Percentiles rank a stretch among this genome's conserved stretches.
Evolutionary conservation across 768 basidiomycete genomes (phyloP).

Genomic region (Crucibulum laeve): DNA sequence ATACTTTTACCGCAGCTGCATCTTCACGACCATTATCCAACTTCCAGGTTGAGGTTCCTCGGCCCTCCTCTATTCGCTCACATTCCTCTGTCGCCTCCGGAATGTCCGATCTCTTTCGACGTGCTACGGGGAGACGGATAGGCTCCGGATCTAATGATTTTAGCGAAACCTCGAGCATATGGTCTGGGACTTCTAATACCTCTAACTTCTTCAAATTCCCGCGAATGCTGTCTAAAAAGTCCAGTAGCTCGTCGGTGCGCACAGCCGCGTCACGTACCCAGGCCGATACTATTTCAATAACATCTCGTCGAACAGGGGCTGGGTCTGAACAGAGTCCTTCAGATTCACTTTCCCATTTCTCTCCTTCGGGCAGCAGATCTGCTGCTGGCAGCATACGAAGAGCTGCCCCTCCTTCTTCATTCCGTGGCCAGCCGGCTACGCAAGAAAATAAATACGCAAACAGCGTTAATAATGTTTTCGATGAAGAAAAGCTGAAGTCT

Average conservation of each 20-base stretch:
- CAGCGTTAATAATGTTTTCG: conserved; percentile 37
- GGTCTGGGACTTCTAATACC: conserved; percentile 30
- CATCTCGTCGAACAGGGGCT: conserved; percentile 33
- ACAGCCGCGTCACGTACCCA: conserved; percentile 36
- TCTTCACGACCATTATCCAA: conserved; percentile 31
- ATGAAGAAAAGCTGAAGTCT: conserved; percentile 56
- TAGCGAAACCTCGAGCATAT: conserved; percentile 45
- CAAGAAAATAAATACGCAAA: conserved; percentile 33
- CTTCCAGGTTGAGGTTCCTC: conserved; percentile 36
- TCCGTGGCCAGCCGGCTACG: conserved; percentile 32
- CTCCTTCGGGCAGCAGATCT: conserved; percentile 31
- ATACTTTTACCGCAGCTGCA: conserved; percentile 14
- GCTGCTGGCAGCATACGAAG: conserved; percentile 40
- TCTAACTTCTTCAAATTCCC: conserved; percentile 35
- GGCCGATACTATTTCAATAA: conserved; percentile 36
- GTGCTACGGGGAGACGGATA: conserved; percentile 3
- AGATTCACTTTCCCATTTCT: conserved; percentile 20
- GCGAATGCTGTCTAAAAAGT: conserved; percentile 39
- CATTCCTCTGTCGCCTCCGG: conserved; percentile 38
- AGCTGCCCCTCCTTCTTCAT: conserved; percentile 59
- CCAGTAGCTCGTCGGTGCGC: conserved; percentile 43
- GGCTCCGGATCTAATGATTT: conserved; percentile 31
- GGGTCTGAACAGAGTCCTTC: conserved; percentile 20
- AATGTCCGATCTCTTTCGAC: conserved; percentile 26
- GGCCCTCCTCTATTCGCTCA: conserved; percentile 31